Percentiles rank a stretch among this genome's conserved stretches.
Evolutionary conservation across 1,284 basidiomycete species (phyloP).

Genomic region (Porodaedalea pini): DNA sequence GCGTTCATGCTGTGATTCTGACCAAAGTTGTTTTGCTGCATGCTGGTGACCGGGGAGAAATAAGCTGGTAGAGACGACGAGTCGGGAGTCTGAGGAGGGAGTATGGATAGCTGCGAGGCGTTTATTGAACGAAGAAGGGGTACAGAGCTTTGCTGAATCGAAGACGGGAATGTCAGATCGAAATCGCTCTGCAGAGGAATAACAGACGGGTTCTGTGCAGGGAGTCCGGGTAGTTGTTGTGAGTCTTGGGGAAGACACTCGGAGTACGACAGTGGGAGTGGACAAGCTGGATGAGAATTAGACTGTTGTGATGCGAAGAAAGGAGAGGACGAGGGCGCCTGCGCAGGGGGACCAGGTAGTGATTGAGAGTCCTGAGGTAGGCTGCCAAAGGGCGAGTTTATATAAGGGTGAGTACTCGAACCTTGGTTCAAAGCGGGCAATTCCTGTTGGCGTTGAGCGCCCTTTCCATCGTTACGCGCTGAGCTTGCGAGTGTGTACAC

Average conservation of each 20-base stretch:
- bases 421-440: neutral
- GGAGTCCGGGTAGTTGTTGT: neutral
- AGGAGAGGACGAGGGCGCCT: neutral
- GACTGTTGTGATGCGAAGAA: neutral
- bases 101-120: too few species aligned
- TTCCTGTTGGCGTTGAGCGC: neutral
- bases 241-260: neutral
- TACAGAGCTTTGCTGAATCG: neutral
- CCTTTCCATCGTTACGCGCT: neutral
- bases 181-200: neutral
- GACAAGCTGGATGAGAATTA: neutral
- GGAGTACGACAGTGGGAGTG: neutral
- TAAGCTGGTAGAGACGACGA: neutral
- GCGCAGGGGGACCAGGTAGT: neutral
- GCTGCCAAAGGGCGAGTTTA: neutral
- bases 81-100: neutral
- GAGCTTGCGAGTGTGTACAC: neutral
- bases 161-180: neutral
- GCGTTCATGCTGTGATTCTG: neutral
- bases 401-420: neutral
- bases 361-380: conserved; percentile 6
- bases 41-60: neutral
- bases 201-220: neutral
- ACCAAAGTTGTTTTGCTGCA: neutral
- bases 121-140: too few species aligned